Evolutionary conservation across 257 asterid species (phyloP).

Genomic region (Paulownia fortunei): DNA sequence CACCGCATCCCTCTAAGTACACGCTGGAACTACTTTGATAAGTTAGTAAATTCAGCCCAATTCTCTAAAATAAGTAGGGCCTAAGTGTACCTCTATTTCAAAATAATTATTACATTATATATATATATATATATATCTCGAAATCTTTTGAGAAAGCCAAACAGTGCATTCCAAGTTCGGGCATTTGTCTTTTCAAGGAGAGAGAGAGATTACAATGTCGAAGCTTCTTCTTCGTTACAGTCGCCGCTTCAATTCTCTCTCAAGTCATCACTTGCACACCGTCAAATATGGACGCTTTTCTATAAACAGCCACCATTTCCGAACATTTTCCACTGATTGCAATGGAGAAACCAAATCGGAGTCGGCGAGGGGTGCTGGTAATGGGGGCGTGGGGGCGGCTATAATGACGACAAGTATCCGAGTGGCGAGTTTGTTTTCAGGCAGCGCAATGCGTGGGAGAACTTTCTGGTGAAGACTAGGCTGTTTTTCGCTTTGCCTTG

Average conservation of each 20-base stretch:
- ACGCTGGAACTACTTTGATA: too few relatives aligned
- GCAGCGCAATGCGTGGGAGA: slow-evolving; percentile 56
- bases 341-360: slow-evolving; percentile 27
- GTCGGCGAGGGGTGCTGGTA: slow-evolving; percentile 1
- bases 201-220: slow-evolving; percentile 25
- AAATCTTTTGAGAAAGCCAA: not conserved
- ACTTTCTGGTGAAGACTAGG: slow-evolving; percentile 54
- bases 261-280: slow-evolving; percentile 3
- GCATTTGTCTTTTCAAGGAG: not conserved
- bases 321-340: slow-evolving; percentile 39
- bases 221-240: slow-evolving; percentile 20
- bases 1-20: too few relatives aligned
- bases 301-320: not conserved
- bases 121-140: too few relatives aligned
- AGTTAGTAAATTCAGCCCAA: too few relatives aligned
- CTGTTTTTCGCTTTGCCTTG: slow-evolving; percentile 71
- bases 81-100: too few relatives aligned
- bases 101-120: too few relatives aligned
- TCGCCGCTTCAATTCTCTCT: slow-evolving; percentile 33
- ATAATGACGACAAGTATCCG: slow-evolving; percentile 55
- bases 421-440: slow-evolving; percentile 61
- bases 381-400: slow-evolving; percentile 21
- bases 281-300: not conserved
- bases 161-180: not conserved
- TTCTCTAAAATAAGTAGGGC: too few relatives aligned